phyloP scores from a whole-genome alignment of 1,139 yeast genomes.

The Protomyces pachydermus region DNA sequence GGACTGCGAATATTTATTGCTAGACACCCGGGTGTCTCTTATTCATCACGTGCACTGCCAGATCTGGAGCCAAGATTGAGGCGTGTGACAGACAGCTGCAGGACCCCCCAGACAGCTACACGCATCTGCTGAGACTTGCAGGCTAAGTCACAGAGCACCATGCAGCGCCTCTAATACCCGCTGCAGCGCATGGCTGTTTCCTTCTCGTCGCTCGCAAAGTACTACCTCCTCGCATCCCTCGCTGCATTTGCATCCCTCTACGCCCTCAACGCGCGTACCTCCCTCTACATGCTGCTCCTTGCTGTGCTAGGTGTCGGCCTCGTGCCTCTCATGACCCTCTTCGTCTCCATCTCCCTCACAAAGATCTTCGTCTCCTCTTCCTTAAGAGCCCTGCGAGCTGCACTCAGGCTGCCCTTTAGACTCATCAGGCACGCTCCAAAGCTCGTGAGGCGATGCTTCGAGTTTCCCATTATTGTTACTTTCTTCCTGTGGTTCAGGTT shows the following conservation, averaged over 20 bases:
- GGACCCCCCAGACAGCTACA: no score
- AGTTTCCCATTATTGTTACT: slow-evolving; percentile 8
- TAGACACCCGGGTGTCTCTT: background rate
- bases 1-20: background rate
- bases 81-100: no score
- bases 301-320: background rate
- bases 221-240: background rate
- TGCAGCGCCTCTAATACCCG: background rate
- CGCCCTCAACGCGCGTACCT: background rate
- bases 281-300: background rate
- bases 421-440: slow-evolving; percentile 9
- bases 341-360: slow-evolving; percentile 13
- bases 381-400: background rate
- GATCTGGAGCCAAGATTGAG: no score
- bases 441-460: slow-evolving; percentile 5
- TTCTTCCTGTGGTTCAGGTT: slow-evolving; percentile 19
- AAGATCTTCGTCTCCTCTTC: background rate
- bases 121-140: no score
- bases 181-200: background rate
- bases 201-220: background rate
- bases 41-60: background rate
- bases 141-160: no score
- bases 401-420: slow-evolving; percentile 8
- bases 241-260: background rate
- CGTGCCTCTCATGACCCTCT: background rate